Base-by-base conservation (phyloP, 1,284 basidiomycete genomes). In the Leccinum griseonigrum region DNA sequence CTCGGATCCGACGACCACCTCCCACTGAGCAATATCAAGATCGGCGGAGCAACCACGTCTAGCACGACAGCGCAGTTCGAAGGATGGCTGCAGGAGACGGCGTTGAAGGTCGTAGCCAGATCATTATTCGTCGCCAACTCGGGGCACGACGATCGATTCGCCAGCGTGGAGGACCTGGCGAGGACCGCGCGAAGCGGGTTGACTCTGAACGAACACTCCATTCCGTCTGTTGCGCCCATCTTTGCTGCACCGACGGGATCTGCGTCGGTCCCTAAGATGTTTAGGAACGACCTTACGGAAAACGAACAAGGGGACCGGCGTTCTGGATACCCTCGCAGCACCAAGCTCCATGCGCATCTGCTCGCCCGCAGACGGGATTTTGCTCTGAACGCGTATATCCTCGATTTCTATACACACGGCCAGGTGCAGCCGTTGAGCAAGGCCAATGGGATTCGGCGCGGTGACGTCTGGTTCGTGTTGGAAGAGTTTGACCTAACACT, bases 321-420 rank as follows among this genome's bases (percentile, higher is more conserved):
- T 26, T 26, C 22, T 26, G 22, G 22, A 26, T 26, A 26, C 22
- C 60, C 22, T 26, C 22, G 22, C 22, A 26, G 22, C 22, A 26
- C 22, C 22, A 26, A 26, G 22, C 22, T 26, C 22, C 22, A 26
- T 26, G 22, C 22, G 22, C 22, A 26, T 26, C 22, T 26, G 22
- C 22, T 26, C 22, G 22, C 22, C 22, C 22, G 22, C 22, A 26
- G 22, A 26, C 22, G 22, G 22, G 22, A 26, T 26, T 26, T 26
- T 26, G 22, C 22, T 26, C 76, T 87, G 50, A 90, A 90, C 62
- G 87, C 86, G 0, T 88, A 88, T 67, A 71, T 88, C 4, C 75
- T 83, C 59, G 88, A 90, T 68, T 90, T 88, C 73, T 89, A 82
- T 69, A 80, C 69, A 1, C 88, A 90, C 63, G 88, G 87, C 0